Evolutionary conservation across 1,284 basidiomycete genomes (phyloP).

Genomic region (Pseudomicrostroma phylloplanum): DNA sequence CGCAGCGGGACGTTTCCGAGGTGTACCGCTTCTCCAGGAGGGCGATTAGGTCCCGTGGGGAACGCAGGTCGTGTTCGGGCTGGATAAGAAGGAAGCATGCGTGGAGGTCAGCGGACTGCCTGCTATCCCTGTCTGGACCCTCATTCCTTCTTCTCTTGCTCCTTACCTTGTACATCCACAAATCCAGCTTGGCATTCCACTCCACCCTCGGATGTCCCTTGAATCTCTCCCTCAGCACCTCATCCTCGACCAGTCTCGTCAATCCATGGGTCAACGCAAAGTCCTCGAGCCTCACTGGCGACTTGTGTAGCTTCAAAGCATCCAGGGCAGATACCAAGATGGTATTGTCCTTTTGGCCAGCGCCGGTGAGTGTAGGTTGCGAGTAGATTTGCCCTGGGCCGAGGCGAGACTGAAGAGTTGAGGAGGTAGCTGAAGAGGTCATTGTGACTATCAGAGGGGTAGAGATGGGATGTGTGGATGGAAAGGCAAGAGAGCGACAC

Average conservation of each 20-base stretch:
- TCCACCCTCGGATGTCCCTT: conserved; percentile 69
- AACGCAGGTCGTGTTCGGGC: conserved; percentile 80
- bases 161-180: conserved; percentile 72
- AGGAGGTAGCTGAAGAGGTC: conserved; percentile 1
- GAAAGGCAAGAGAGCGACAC: too few relatives aligned
- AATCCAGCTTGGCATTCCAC: conserved; percentile 66
- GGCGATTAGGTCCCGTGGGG: conserved; percentile 70
- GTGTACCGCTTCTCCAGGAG: conserved; percentile 57
- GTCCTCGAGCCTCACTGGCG: conserved; percentile 77
- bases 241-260: conserved; percentile 62
- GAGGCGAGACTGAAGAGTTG: neutral
- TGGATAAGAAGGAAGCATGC: conserved; percentile 40
- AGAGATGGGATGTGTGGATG: too few relatives aligned
- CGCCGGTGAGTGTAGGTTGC: conserved; percentile 75
- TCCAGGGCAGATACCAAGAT: conserved; percentile 77
- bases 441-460: neutral
- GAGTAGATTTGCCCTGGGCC: conserved; percentile 60
- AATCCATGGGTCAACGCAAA: conserved; percentile 71
- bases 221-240: conserved; percentile 69
- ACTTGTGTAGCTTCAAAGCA: conserved; percentile 61
- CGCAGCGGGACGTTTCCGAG: conserved; percentile 22
- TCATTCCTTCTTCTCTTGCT: neutral
- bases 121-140: too few relatives aligned
- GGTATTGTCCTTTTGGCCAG: conserved; percentile 73
- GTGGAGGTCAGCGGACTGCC: neutral